A percentile compares a stretch with the other conserved stretches of the same genome.
phyloP scores from a whole-genome alignment of 768 basidiomycete species.

The Suillus fuscotomentosus region DNA sequence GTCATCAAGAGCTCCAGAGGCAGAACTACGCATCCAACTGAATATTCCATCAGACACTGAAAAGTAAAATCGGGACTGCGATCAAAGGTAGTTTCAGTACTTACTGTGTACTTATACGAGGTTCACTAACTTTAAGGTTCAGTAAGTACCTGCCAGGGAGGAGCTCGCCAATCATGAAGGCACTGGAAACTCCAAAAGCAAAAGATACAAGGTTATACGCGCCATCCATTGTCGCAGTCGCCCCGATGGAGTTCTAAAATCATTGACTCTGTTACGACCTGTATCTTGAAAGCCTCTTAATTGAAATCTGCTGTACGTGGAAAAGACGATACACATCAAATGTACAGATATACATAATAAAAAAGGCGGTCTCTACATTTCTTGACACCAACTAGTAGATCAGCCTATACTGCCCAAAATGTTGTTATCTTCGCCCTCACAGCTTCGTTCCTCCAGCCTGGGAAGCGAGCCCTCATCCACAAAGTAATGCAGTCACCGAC shows the following conservation, averaged over 20 bases:
- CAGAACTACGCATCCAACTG: too few relatives aligned
- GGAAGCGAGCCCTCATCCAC: constrained; percentile 10
- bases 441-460: not conserved
- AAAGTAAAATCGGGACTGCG: too few relatives aligned
- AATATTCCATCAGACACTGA: too few relatives aligned
- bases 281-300: too few relatives aligned
- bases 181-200: too few relatives aligned
- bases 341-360: not conserved
- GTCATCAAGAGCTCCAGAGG: too few relatives aligned
- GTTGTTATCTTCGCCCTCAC: not conserved
- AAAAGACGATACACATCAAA: not conserved
- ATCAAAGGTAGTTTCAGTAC: too few relatives aligned
- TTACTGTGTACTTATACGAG: too few relatives aligned
- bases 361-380: not conserved
- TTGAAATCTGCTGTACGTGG: not conserved
- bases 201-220: not conserved
- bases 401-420: not conserved
- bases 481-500: constrained; percentile 9
- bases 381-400: not conserved
- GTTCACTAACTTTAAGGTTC: too few relatives aligned
- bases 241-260: not conserved
- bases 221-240: not conserved
- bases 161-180: too few relatives aligned
- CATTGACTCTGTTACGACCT: not conserved
- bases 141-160: too few relatives aligned